Conservation (phyloP, 2,329 filamentous ascomycete genomes). For the Sordariomycetes sp. region DNA sequence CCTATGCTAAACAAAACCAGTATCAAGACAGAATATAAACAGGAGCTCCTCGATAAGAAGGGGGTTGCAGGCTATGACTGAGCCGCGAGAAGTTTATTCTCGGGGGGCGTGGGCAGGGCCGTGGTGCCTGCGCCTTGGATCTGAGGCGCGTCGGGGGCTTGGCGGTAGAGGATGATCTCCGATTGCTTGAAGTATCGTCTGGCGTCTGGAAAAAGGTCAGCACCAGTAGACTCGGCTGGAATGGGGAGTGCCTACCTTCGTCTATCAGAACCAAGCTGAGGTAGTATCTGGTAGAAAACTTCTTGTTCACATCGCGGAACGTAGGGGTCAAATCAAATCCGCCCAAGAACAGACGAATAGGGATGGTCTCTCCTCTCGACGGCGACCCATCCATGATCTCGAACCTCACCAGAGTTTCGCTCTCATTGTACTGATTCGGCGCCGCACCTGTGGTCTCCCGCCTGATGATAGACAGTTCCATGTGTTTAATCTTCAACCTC, state of each 20-base stretch:
- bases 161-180: slow-evolving; percentile 92
- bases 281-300: slow-evolving; percentile 97
- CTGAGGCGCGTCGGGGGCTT: slow-evolving; percentile 49
- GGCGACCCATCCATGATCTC: slow-evolving; percentile 99
- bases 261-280: slow-evolving; percentile 92
- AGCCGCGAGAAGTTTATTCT: slow-evolving; percentile 29
- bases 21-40: neutral
- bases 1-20: slow-evolving; percentile 24
- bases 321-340: slow-evolving; percentile 97
- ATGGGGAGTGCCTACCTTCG: slow-evolving; percentile 52
- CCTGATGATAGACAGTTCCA: slow-evolving; percentile 97
- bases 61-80: slow-evolving; percentile 2
- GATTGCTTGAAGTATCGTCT: slow-evolving; percentile 98
- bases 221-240: neutral
- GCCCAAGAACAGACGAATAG: slow-evolving; percentile 91
- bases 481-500: slow-evolving; percentile 97
- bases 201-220: slow-evolving; percentile 56
- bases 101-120: slow-evolving; percentile 30
- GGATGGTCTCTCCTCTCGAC: slow-evolving; percentile 87
- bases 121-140: slow-evolving; percentile 26
- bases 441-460: slow-evolving; percentile 93
- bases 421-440: slow-evolving; percentile 99
- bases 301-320: slow-evolving; percentile 99
- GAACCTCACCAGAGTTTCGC: slow-evolving; percentile 93
- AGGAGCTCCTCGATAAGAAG: neutral